Conservation (phyloP, 306 rosid genomes). For the Cercis canadensis region DNA sequence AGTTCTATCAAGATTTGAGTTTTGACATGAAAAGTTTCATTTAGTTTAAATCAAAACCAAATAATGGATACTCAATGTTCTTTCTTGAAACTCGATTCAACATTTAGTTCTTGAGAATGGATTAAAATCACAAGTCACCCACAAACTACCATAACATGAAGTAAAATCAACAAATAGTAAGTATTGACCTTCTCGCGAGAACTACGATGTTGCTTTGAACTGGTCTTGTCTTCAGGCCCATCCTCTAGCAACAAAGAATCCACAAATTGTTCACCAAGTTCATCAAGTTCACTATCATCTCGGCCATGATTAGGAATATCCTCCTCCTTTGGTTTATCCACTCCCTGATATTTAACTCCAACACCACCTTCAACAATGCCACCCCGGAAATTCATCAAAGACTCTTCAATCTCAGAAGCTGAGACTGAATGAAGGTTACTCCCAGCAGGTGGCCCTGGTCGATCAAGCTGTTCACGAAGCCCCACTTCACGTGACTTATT, state of each 20-base stretch:
- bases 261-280: constrained; percentile 56
- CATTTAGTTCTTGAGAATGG: not conserved
- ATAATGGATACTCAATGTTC: not conserved
- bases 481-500: constrained; percentile 42
- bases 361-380: constrained; percentile 37
- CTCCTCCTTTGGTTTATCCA: constrained; percentile 23
- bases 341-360: constrained; percentile 34
- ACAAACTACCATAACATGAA: not conserved
- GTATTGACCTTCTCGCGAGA: constrained; percentile 68
- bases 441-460: constrained; percentile 61
- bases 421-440: constrained; percentile 54
- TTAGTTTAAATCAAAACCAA: not conserved
- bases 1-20: constrained; percentile 14
- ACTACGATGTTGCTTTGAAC: constrained; percentile 47
- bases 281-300: constrained; percentile 48
- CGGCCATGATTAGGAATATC: constrained; percentile 15
- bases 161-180: constrained; percentile 24
- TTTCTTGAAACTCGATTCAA: not conserved
- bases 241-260: constrained; percentile 73
- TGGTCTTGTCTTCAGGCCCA: constrained; percentile 62
- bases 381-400: constrained; percentile 35
- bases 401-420: constrained; percentile 45
- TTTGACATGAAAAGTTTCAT: constrained; percentile 1
- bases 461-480: constrained; percentile 65
- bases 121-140: constrained; percentile 1